phyloP scores from a whole-genome alignment of 805 yeast genomes.

The Yamadazyma nakazawae region DNA sequence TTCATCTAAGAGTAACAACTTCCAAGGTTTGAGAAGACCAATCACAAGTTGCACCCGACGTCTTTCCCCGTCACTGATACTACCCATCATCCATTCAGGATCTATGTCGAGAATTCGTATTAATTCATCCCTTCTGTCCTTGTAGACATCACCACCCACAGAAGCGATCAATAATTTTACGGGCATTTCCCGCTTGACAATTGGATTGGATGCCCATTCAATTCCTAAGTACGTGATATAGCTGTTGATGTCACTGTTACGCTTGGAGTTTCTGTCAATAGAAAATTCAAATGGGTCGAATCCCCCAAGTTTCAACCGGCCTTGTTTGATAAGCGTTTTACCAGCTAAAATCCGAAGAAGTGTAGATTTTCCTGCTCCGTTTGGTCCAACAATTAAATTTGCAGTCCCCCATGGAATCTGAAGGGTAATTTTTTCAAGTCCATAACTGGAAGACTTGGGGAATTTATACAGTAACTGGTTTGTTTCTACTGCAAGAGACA shows the following conservation, averaged over 20 bases:
- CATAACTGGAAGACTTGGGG: slow-evolving; percentile 54
- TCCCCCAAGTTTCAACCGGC: slow-evolving; percentile 71
- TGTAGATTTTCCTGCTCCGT: slow-evolving; percentile 97
- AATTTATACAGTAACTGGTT: slow-evolving; percentile 66
- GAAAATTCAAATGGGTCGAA: slow-evolving; percentile 75
- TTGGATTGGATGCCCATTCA: slow-evolving; percentile 93
- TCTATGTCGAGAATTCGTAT: slow-evolving; percentile 81
- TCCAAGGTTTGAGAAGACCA: slow-evolving; percentile 94
- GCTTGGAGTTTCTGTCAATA: slow-evolving; percentile 44
- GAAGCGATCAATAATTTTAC: slow-evolving; percentile 75
- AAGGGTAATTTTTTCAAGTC: slow-evolving; percentile 62
- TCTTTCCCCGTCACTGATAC: slow-evolving; percentile 91
- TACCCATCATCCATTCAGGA: slow-evolving; percentile 87
- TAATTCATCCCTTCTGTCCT: slow-evolving; percentile 74
- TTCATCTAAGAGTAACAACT: slow-evolving; percentile 81
- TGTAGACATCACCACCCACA: slow-evolving; percentile 64
- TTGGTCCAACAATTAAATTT: slow-evolving; percentile 83
- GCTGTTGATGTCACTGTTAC: slow-evolving; percentile 43
- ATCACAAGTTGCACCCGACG: slow-evolving; percentile 89
- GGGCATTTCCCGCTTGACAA: slow-evolving; percentile 87
- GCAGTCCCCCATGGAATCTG: slow-evolving; percentile 68
- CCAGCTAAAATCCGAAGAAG: slow-evolving; percentile 83
- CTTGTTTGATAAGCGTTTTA: slow-evolving; percentile 76
- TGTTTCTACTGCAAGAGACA: slow-evolving; percentile 54
- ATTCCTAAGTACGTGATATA: slow-evolving; percentile 85